Base-by-base conservation (phyloP, 305 asterid species). In the Striga hermonthica region DNA sequence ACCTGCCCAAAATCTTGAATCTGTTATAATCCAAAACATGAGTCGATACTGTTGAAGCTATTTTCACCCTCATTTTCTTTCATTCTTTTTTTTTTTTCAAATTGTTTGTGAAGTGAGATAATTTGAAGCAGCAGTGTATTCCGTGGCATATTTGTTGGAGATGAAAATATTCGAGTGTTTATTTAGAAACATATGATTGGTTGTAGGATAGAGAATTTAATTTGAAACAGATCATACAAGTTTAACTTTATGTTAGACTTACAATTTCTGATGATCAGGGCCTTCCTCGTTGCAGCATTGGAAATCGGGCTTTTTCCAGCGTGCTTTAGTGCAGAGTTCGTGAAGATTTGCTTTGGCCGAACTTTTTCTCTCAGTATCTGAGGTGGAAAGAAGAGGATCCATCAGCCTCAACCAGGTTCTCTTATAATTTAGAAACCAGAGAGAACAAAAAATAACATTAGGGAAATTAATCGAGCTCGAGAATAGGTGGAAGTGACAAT, bases 251-350 rank as follows among this genome's bases (percentile, higher is more conserved):
- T 39, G 11, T 62, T 5, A 13, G 50, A 48, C 65, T 59, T 16
- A 68, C 72, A 13, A 11, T 59, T 64, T 64, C 0, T 8, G 10
- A 34, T 64, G 71, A 58, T 10, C 15, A 7, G 60, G 66, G 13
- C 66, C 75, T 57, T 71, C 62, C 0, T 64, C 57, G 1, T 28
- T 22, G 62, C 57, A 71, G 66, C 75, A 71, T n/a, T 64, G 48
- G 9, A 57, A 71, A 1, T 36, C 40, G 1, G 75, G 66, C 3
- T 5, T 47, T 61, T 71, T 71, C 75, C 71, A 71, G 62, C 50
- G 66, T 38, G 57, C 9, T 60, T 10, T 38, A 28, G 62, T 1
- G 12, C 71, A 71, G 34, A 71, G 41, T 4, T 16, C 56, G 3
- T 57, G 71, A 48, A 71, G 47, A 38, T 31, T 3, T 37, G 66